These are phyloP conservation scores for Mycogone perniciosa DNA, from an alignment of 2,329 filamentous ascomycete genomes.

Conservation along the genomic window DNA sequence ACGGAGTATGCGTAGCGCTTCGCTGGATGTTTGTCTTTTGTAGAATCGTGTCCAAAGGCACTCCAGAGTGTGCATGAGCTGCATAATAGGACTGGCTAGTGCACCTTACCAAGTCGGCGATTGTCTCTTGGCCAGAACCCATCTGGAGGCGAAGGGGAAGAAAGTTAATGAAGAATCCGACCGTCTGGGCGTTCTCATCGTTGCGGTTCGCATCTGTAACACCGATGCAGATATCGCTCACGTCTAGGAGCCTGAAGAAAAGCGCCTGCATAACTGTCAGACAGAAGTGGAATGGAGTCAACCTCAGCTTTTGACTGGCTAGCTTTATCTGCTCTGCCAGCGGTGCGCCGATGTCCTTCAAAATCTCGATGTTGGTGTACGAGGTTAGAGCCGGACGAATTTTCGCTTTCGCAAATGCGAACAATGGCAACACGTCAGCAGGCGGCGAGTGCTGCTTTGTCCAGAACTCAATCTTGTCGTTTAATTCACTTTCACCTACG, in stretches of 20 bases:
- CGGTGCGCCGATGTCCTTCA: background rate
- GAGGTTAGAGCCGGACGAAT: no score
- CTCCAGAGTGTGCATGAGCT: slow-evolving; percentile 28
- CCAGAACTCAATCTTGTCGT: background rate
- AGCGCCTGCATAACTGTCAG: slow-evolving; percentile 35
- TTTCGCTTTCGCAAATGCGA: background rate
- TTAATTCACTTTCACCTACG: background rate
- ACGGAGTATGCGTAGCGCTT: slow-evolving; percentile 31
- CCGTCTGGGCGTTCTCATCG: slow-evolving; percentile 20
- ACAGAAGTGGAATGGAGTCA: slow-evolving; percentile 40
- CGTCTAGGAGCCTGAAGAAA: slow-evolving; percentile 14
- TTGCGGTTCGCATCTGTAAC: slow-evolving; percentile 31
- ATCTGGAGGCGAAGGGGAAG: slow-evolving; percentile 34
- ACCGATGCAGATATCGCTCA: slow-evolving; percentile 38
- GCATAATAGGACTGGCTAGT: slow-evolving; percentile 21
- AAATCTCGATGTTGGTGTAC: background rate
- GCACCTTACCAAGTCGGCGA: slow-evolving; percentile 16
- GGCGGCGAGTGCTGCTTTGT: background rate
- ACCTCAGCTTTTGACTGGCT: slow-evolving; percentile 13
- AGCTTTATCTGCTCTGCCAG: slow-evolving; percentile 12
- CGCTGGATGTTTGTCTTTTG: slow-evolving; percentile 35
- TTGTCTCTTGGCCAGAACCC: slow-evolving; percentile 10
- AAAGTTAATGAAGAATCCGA: slow-evolving; percentile 41
- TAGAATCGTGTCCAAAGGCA: slow-evolving; percentile 42
- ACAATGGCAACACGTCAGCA: background rate